Percentiles rank a stretch among this genome's conserved stretches.
phyloP scores from a whole-genome alignment of 2,329 filamentous ascomycete genomes.

The Fusarium tuaranense region DNA sequence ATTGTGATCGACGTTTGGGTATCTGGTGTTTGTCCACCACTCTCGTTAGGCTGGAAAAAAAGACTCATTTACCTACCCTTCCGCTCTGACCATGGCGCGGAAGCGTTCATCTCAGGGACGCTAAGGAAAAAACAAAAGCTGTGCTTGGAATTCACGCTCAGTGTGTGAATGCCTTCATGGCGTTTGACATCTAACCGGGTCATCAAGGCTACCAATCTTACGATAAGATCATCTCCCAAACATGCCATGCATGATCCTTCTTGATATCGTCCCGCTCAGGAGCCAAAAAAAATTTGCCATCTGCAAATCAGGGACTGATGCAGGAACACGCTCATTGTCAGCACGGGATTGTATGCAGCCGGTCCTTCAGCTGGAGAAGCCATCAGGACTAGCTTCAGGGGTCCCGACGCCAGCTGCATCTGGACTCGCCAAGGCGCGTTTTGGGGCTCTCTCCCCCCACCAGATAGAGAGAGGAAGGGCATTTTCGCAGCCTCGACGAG shows the following conservation, averaged over 20 bases:
- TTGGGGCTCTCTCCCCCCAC: conserved; percentile 23
- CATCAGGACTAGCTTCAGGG: conserved; percentile 43
- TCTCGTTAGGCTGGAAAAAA: not conserved
- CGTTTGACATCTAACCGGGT: not conserved
- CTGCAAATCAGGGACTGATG: not conserved
- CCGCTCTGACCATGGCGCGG: conserved; percentile 17
- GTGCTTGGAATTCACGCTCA: not conserved
- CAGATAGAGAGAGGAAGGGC: conserved; percentile 18
- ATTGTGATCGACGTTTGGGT: not conserved
- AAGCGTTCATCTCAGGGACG: not conserved
- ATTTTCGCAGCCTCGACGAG: conserved; percentile 16
- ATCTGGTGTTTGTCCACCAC: not conserved
- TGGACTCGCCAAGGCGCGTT: conserved; percentile 31
- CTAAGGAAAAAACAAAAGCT: not conserved
- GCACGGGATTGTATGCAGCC: conserved; percentile 19
- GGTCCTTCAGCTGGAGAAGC: conserved; percentile 32
- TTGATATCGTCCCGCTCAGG: not conserved
- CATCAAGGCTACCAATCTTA: not conserved
- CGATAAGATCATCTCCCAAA: not conserved
- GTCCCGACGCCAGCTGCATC: conserved; percentile 32
- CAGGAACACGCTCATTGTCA: conserved; percentile 13
- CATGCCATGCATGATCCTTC: not conserved
- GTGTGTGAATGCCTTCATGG: not conserved
- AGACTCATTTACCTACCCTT: conserved; percentile 10
- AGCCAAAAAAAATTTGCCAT: not conserved